Percentiles rank a stretch among this genome's conserved stretches.
phyloP scores from a whole-genome alignment of 2,329 filamentous ascomycete species.

The Mariannaea elegans region DNA sequence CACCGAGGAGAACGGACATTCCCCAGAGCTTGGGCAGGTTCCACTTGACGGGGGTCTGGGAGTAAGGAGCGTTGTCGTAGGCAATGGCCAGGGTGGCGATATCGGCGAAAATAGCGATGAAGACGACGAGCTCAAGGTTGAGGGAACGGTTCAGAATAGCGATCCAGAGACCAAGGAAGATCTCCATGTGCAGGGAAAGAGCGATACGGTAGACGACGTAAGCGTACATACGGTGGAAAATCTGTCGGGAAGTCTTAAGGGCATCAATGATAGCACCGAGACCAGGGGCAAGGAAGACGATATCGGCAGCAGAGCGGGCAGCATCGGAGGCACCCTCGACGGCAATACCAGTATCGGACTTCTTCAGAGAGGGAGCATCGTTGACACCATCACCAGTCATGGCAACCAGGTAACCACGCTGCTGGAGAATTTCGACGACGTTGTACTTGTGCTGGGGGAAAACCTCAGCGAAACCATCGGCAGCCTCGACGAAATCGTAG shows the following conservation, averaged over 20 bases:
- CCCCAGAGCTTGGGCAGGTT: constrained; percentile 95
- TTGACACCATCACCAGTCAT: constrained; percentile 98
- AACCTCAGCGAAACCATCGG: constrained; percentile 93
- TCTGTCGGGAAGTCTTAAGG: constrained; percentile 91
- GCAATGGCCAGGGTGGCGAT: constrained; percentile 92
- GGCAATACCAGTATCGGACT: constrained; percentile 95
- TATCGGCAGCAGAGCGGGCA: constrained; percentile 89
- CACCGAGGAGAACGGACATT: constrained; percentile 84
- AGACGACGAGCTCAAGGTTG: constrained; percentile 88
- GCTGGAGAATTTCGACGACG: constrained; percentile 85
- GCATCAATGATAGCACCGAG: constrained; percentile 93
- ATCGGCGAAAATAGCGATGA: constrained; percentile 93
- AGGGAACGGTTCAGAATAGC: constrained; percentile 85
- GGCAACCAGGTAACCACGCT: constrained; percentile 91
- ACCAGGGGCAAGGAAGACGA: constrained; percentile 91
- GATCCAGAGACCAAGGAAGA: constrained; percentile 93
- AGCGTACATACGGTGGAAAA: constrained; percentile 97
- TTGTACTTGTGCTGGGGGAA: constrained; percentile 90
- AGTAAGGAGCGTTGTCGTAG: constrained; percentile 92
- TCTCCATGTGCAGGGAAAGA: constrained; percentile 88
- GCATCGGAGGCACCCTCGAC: constrained; percentile 93
- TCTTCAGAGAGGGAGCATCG: constrained; percentile 91
- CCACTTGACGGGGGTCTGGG: constrained; percentile 90
- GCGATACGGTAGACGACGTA: constrained; percentile 97
- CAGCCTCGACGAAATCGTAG: constrained; percentile 94